Evolutionary conservation across 2,329 filamentous ascomycete species (phyloP), one percentile per base, ranked within the genome.

Genomic region (Trichophaea hybrida): DNA sequence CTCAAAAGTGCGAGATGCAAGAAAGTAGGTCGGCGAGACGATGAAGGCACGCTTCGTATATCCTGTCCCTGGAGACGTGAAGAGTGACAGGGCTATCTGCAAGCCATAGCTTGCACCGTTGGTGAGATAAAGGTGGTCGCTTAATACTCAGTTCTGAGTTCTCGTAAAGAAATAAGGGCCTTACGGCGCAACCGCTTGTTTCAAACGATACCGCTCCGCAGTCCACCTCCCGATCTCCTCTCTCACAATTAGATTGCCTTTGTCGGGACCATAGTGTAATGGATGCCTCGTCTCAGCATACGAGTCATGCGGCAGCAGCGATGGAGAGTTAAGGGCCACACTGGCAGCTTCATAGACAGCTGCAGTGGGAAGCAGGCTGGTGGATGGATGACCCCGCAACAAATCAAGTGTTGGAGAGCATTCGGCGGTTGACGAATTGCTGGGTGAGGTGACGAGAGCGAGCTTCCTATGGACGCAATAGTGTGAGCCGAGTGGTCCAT

Each of bases 31-130:
- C 10, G 68, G 68, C 6, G 61, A 65, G 10, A 69, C 52, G 12
- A 69, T 46, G 57, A 69, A 68, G 5, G 66, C 67, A 34, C 61
- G 55, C 31, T 62, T 61, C 13, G 67, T 69, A 56, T 68, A 68
- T 3, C 67, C 65, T 12, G 67, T 60, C 8, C 51, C 54, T 0
- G 67, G 65, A 7, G 61, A 64, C 3, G 68, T 68, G 12, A 64
- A 68, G 15, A 61, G 46, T 43, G 61, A 51, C 32, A 69, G 56
- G 3, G 58, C 61, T 4, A 57, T 61, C 35, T 58, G 58, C 5
- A 69, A 63, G 33, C 65, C 65, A 24, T 65, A 65, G 6, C 62
- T 66, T 4, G 68, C 68, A 1, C 68, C 68, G 4, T 62, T 53
- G 4, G 68, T 69, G 17, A 66, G 52, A 34, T 56, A 68, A 37